Evolutionary conservation across 2,329 filamentous ascomycete species (phyloP).

Genomic region (Claviceps pazoutovae): DNA sequence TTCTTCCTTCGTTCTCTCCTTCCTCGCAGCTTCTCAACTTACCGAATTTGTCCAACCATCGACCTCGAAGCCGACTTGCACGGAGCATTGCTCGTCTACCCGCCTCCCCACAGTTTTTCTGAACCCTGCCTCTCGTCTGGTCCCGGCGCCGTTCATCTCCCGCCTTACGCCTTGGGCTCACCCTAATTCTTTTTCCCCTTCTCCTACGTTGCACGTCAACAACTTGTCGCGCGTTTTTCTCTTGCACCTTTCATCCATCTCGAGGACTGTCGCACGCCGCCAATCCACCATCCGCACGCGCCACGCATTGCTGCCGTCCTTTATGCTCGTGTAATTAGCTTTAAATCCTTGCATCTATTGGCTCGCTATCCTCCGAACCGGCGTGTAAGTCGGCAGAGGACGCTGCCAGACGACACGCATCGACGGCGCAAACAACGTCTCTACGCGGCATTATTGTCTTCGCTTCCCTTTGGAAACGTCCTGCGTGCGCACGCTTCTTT

Average conservation of each 20-base stretch:
- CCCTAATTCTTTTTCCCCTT: conserved; percentile 14
- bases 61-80: neutral
- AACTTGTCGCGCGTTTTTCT: conserved; percentile 9
- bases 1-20: too few relatives aligned
- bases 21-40: too few relatives aligned
- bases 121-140: conserved; percentile 7
- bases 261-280: conserved; percentile 4
- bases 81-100: conserved; percentile 3
- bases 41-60: too few relatives aligned
- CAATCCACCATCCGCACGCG: conserved; percentile 6
- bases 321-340: conserved; percentile 1
- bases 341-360: neutral
- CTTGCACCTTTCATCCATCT: conserved; percentile 5
- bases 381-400: conserved; percentile 20
- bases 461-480: neutral
- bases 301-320: conserved; percentile 4
- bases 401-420: conserved; percentile 4
- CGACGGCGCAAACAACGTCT: conserved; percentile 1
- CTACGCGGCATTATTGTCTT: conserved; percentile 1
- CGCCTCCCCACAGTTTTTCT: conserved; percentile 9
- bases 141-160: conserved; percentile 9
- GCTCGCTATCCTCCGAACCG: conserved; percentile 8
- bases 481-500: neutral
- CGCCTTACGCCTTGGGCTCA: conserved; percentile 6
- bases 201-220: conserved; percentile 14